phyloP scores from a whole-genome alignment of 1,284 basidiomycete species.

The Puccinia coronata region DNA sequence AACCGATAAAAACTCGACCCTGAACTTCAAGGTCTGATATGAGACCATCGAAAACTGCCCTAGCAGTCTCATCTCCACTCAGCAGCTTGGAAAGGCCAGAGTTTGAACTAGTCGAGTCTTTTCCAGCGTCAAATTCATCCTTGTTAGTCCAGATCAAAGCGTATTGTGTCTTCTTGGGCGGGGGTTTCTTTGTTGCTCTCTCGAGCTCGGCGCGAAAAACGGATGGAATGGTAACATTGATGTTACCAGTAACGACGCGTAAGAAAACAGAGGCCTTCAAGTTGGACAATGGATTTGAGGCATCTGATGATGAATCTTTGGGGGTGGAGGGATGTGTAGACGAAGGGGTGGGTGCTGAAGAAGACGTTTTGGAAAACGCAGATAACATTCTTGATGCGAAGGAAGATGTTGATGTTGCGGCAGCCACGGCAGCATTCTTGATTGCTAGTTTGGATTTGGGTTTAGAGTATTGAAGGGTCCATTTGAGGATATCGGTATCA shows the following conservation, averaged over 20 bases:
- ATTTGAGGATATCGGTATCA: slow-evolving; percentile 57
- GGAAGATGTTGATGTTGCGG: slow-evolving; percentile 64
- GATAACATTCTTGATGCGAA: slow-evolving; percentile 74
- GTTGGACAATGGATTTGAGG: slow-evolving; percentile 59
- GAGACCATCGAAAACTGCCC: slow-evolving; percentile 59
- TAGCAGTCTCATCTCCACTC: slow-evolving; percentile 59
- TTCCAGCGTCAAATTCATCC: slow-evolving; percentile 74
- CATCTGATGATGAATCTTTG: slow-evolving; percentile 12
- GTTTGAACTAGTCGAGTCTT: slow-evolving; percentile 65
- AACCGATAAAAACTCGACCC: slow-evolving; percentile 73
- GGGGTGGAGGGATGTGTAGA: slow-evolving; percentile 52
- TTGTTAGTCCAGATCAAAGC: slow-evolving; percentile 89
- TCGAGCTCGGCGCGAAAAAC: slow-evolving; percentile 77
- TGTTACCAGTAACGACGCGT: slow-evolving; percentile 78
- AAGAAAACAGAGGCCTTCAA: slow-evolving; percentile 72
- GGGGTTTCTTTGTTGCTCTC: slow-evolving; percentile 91
- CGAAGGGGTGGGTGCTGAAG: slow-evolving; percentile 55
- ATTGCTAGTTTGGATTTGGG: slow-evolving; percentile 53
- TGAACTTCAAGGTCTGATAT: slow-evolving; percentile 62
- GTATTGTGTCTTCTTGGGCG: slow-evolving; percentile 75
- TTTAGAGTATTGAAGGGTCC: slow-evolving; percentile 56
- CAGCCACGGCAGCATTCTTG: slow-evolving; percentile 56
- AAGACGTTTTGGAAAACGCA: slow-evolving; percentile 59
- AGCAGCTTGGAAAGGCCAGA: slow-evolving; percentile 61
- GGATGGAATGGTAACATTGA: slow-evolving; percentile 72